A percentile compares a stretch with the other conserved stretches of the same genome.
Evolutionary conservation across 306 rosid genomes (phyloP).

Genomic region (Rosa rugosa): DNA sequence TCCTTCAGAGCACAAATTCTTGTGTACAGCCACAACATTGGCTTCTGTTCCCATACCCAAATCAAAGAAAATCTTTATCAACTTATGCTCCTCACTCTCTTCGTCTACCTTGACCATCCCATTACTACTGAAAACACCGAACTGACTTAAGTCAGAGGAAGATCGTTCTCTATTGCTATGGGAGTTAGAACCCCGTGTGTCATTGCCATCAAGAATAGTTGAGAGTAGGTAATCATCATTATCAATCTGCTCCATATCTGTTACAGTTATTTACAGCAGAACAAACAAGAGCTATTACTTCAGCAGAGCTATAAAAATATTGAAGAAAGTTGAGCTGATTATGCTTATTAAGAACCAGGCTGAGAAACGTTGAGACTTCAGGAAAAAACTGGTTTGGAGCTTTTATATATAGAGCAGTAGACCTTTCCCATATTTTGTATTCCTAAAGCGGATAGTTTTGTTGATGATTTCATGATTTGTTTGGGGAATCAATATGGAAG

Average conservation of each 20-base stretch:
- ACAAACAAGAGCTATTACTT: too few species aligned
- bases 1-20: neutral
- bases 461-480: too few species aligned
- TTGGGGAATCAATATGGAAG: too few species aligned
- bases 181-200: neutral
- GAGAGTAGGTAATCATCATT: neutral
- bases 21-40: neutral
- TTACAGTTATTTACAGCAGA: neutral
- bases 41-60: neutral
- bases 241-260: neutral
- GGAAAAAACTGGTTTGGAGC: neutral
- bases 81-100: neutral
- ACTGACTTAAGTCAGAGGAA: neutral
- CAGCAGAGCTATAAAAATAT: too few species aligned
- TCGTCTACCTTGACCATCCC: neutral
- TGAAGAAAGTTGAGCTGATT: too few species aligned
- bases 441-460: neutral
- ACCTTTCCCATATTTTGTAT: neutral
- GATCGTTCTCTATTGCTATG: neutral
- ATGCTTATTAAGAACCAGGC: too few species aligned
- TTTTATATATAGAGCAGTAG: neutral
- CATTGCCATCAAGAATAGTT: neutral
- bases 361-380: neutral
- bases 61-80: neutral
- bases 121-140: neutral